Evolutionary conservation across 441 rosid species (phyloP).

Genomic region (Lagerstroemia fauriei): DNA sequence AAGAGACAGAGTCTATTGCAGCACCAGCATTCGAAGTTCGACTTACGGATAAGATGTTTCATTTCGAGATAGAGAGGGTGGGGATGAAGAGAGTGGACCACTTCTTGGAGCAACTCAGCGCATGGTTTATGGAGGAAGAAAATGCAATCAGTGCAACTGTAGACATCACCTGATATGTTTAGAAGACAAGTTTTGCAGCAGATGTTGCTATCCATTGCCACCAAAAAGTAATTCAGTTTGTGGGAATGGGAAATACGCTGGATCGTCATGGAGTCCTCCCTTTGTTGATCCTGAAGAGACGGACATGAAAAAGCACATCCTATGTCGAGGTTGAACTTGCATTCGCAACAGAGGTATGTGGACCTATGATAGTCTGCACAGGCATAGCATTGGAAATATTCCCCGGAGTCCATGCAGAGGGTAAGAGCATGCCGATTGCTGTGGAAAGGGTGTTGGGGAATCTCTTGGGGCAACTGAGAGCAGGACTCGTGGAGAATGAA

Average conservation of each 20-base stretch:
- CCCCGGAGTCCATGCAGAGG: not conserved
- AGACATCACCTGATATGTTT: not conserved
- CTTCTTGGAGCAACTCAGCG: not conserved
- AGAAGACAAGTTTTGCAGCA: not conserved
- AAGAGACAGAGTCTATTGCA: too few species aligned
- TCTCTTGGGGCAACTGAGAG: not conserved
- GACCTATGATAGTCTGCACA: not conserved
- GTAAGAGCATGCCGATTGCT: not conserved
- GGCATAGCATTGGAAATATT: not conserved
- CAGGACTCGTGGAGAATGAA: not conserved
- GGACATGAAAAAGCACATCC: not conserved
- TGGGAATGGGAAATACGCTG: too few species aligned
- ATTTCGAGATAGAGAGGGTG: too few species aligned
- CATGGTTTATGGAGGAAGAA: slow-evolving; percentile 1
- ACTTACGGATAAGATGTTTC: too few species aligned
- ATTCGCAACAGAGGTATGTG: not conserved
- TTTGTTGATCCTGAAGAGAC: too few species aligned
- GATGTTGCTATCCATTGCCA: not conserved
- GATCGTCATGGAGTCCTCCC: too few species aligned
- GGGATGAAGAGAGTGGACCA: not conserved
- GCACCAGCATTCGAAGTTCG: too few species aligned
- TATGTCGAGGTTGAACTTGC: not conserved
- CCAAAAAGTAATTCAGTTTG: not conserved
- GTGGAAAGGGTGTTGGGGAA: not conserved
- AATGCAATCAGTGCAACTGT: not conserved